phyloP scores from a whole-genome alignment of 1,139 yeast species.

The Blastobotrys apis region DNA sequence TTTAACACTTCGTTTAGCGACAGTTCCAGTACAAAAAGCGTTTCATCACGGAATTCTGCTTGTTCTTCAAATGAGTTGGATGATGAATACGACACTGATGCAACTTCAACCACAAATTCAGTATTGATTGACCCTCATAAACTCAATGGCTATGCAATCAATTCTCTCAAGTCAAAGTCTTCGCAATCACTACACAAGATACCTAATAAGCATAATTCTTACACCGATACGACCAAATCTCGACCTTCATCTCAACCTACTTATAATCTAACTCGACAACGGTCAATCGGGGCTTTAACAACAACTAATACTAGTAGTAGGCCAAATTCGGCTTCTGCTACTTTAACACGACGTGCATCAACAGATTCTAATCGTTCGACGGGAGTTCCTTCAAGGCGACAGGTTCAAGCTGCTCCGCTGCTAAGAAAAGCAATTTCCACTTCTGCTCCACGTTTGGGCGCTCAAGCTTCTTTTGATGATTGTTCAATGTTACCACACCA shows the following conservation, averaged over 20 bases:
- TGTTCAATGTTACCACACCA: neutral
- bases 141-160: conserved; percentile 25
- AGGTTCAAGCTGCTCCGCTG: conserved; percentile 11
- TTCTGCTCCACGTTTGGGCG: conserved; percentile 3
- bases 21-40: conserved; percentile 19
- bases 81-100: conserved; percentile 14
- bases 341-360: neutral
- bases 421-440: conserved; percentile 17
- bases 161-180: conserved; percentile 20
- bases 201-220: neutral
- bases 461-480: neutral
- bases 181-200: conserved; percentile 2
- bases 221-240: neutral
- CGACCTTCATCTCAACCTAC: neutral
- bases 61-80: conserved; percentile 8
- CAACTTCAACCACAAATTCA: conserved; percentile 12
- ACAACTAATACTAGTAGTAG: neutral
- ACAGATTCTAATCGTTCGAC: neutral
- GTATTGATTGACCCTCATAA: conserved; percentile 16
- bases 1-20: conserved; percentile 16
- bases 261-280: neutral
- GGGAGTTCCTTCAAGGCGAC: conserved; percentile 8
- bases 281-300: neutral
- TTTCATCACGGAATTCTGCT: conserved; percentile 16
- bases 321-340: neutral